Evolutionary conservation across 768 basidiomycete species (phyloP).

Genomic region (Suillus fuscotomentosus): DNA sequence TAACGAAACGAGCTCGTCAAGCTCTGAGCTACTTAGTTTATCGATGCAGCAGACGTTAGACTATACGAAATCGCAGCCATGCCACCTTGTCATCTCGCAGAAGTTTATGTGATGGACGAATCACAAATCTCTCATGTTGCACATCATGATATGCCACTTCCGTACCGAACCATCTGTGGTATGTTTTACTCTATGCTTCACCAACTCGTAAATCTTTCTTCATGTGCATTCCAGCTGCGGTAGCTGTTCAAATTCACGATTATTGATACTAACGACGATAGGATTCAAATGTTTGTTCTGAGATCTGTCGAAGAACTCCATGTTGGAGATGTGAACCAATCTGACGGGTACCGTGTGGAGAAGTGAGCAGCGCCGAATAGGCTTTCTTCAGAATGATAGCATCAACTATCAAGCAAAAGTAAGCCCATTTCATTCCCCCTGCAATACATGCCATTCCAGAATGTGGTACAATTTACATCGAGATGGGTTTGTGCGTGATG

Average conservation of each 20-base stretch:
- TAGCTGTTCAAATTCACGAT: neutral
- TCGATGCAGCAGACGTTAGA: conserved; percentile 6
- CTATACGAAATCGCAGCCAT: no score
- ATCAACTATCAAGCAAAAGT: neutral
- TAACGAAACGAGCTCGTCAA: conserved; percentile 13
- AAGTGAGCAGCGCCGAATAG: neutral
- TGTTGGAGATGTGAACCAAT: neutral
- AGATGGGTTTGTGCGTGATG: neutral
- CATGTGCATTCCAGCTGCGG: no score
- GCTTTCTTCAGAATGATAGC: neutral
- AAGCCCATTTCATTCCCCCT: neutral
- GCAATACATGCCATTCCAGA: neutral
- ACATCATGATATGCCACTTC: no score
- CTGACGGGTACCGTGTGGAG: conserved; percentile 5
- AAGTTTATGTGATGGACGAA: neutral
- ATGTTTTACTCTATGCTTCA: no score
- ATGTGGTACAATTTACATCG: neutral
- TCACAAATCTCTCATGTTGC: no score
- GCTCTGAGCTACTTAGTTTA: conserved; percentile 11
- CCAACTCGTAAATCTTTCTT: no score
- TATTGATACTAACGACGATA: neutral
- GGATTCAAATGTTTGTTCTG: conserved; percentile 2
- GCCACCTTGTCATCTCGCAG: no score
- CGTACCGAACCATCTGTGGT: no score
- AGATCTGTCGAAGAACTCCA: neutral